Percentiles rank a stretch among this genome's conserved stretches.
These are phyloP conservation scores for Fulvia fulva DNA, from an alignment of 2,329 filamentous ascomycete species.

Conservation along the genomic window DNA sequence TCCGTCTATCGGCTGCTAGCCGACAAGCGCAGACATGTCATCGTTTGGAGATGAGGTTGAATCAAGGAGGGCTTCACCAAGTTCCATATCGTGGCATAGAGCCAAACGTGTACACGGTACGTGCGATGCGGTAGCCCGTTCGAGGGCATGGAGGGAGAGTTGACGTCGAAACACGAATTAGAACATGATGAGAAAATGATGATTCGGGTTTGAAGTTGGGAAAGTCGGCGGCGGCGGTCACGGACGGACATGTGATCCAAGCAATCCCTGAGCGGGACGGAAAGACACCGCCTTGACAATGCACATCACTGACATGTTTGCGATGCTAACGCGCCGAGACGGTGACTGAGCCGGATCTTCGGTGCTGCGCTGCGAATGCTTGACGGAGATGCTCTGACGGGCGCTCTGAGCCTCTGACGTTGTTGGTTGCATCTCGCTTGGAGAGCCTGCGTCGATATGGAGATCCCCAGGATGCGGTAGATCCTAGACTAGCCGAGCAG, in stretches of 20 bases:
- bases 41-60: background rate
- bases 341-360: background rate
- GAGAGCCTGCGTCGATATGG: background rate
- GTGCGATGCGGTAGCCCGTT: background rate
- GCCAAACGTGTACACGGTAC: background rate
- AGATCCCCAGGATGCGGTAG: background rate
- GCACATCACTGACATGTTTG: background rate
- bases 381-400: background rate
- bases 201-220: background rate
- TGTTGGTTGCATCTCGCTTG: background rate
- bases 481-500: background rate
- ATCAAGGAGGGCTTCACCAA: background rate
- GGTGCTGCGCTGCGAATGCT: background rate
- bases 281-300: background rate
- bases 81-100: background rate
- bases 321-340: background rate
- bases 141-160: background rate
- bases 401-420: background rate
- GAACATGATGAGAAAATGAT: background rate
- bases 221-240: too few relatives aligned
- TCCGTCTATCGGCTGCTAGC: background rate
- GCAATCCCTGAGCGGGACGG: too few relatives aligned
- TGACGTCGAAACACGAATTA: background rate
- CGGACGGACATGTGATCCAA: too few relatives aligned
- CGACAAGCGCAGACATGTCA: background rate